A percentile compares a stretch with the other conserved stretches of the same genome.
These are phyloP conservation scores for Udeniomyces megalosporus DNA, from an alignment of 768 basidiomycete species.

Conservation along the genomic window DNA sequence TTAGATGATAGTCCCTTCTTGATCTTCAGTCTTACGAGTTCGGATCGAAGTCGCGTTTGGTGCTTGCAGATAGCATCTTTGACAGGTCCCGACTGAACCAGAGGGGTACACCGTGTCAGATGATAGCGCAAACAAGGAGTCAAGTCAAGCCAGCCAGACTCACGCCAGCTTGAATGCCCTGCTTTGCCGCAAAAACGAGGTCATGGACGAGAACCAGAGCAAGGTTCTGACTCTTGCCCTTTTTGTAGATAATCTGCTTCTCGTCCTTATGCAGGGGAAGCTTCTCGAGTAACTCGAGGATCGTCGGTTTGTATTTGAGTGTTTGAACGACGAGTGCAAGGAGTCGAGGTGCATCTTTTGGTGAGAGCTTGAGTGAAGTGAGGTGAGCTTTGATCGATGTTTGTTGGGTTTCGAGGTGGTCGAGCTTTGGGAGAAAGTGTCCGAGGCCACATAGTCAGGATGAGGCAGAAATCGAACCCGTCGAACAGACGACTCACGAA, in stretches of 20 bases:
- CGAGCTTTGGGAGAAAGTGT: background rate
- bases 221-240: constrained; percentile 43
- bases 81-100: constrained; percentile 77
- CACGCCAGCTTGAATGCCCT: no score
- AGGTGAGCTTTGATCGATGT: constrained; percentile 12
- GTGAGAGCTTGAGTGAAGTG: background rate
- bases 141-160: background rate
- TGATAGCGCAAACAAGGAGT: no score
- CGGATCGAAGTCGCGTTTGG: constrained; percentile 72
- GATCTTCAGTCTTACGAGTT: constrained; percentile 43
- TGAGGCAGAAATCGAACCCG: background rate
- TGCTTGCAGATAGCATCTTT: constrained; percentile 77
- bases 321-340: constrained; percentile 64
- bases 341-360: constrained; percentile 14
- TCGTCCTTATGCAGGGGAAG: constrained; percentile 59
- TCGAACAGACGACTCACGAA: background rate
- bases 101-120: no score
- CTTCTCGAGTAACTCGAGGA: constrained; percentile 50
- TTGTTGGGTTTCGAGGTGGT: constrained; percentile 12
- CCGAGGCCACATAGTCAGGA: background rate
- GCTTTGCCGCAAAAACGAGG: constrained; percentile 48
- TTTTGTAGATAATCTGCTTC: constrained; percentile 47
- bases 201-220: constrained; percentile 80
- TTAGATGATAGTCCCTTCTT: constrained; percentile 24
- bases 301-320: constrained; percentile 72